Evolutionary conservation across 768 basidiomycete species (phyloP), one percentile per base, ranked within the genome.

Genomic region (Boletellus sp.): DNA sequence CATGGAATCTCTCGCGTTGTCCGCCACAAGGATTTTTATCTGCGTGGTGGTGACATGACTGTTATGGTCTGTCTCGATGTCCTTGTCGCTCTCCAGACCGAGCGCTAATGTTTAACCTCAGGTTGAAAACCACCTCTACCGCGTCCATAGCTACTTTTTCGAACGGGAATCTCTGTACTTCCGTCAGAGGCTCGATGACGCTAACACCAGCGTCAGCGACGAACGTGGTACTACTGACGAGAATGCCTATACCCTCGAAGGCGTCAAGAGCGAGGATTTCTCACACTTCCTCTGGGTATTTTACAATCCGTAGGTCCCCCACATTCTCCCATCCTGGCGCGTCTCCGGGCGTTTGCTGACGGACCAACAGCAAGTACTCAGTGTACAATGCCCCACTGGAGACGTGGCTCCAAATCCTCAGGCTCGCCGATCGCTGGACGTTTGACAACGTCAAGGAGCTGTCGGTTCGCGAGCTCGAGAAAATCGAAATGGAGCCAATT

Each of bases 101-200:
- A 49, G 50, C 61, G 28, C 28, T 66, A 28, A 63, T n/a, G 13
- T 35, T 13, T 10, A 20, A 47, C 62, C 42, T 16, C 55, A 86
- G 84, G 79, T 80, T 13, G 80, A 83, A 42, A 74, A 81, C 48
- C 64, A 71, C 4, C 66, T 78, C 0, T 87, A 83, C 53, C 69
- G 77, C 1, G 72, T 87, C 0, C 84, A 85, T 50, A 72, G 77
- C 1, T 80, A 77, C 38, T 84, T 85, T 43, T 83, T 87, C 35
- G 72, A 74, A n/a, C 70, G 84, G 0, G 83, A 87, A 45, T 85
- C 83, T 0, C 43, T 63, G 0, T 72, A 67, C 26, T 84, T 85
- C 60, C 63, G 62, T 11, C 61, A 64, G 0, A 67, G 71, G 43
- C 48, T 79, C 32, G 51, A 57, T 4, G 40, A 47, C 15, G 66